Evolutionary conservation across 768 basidiomycete genomes (phyloP).

Genomic region (Serendipita vermifera): DNA sequence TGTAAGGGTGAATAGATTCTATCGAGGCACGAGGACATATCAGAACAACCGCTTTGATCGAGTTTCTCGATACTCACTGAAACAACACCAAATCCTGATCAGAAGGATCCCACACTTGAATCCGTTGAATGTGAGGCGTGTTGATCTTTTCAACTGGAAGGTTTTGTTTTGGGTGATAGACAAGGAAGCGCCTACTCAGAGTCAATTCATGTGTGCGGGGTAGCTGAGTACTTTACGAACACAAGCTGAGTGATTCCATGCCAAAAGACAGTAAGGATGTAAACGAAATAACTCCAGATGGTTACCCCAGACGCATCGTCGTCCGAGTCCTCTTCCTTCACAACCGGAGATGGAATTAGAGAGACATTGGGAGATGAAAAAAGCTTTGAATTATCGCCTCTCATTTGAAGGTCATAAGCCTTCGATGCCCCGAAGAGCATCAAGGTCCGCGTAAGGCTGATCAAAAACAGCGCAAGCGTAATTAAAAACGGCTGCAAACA

Average conservation of each 20-base stretch:
- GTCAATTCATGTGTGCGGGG: slow-evolving; percentile 41
- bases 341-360: slow-evolving; percentile 6
- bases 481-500: slow-evolving; percentile 38
- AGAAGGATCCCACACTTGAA: slow-evolving; percentile 68
- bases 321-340: neutral
- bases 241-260: slow-evolving; percentile 17
- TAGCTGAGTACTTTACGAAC: slow-evolving; percentile 17
- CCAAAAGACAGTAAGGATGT: slow-evolving; percentile 4
- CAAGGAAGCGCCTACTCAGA: slow-evolving; percentile 50
- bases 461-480: slow-evolving; percentile 38
- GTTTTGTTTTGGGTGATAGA: slow-evolving; percentile 18
- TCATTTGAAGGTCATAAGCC: slow-evolving; percentile 49
- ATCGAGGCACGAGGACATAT: slow-evolving; percentile 7
- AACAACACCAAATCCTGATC: slow-evolving; percentile 59
- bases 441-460: slow-evolving; percentile 49
- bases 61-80: slow-evolving; percentile 19
- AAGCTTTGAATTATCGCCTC: slow-evolving; percentile 5
- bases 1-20: slow-evolving; percentile 69
- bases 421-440: slow-evolving; percentile 22
- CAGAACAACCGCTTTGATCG: neutral
- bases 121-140: slow-evolving; percentile 49
- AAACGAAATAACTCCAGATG: neutral
- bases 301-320: neutral
- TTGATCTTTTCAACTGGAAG: slow-evolving; percentile 26
- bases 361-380: slow-evolving; percentile 5